Evolutionary conservation across 2,329 filamentous ascomycete genomes (phyloP).

Genomic region (Xylariaceae sp.): DNA sequence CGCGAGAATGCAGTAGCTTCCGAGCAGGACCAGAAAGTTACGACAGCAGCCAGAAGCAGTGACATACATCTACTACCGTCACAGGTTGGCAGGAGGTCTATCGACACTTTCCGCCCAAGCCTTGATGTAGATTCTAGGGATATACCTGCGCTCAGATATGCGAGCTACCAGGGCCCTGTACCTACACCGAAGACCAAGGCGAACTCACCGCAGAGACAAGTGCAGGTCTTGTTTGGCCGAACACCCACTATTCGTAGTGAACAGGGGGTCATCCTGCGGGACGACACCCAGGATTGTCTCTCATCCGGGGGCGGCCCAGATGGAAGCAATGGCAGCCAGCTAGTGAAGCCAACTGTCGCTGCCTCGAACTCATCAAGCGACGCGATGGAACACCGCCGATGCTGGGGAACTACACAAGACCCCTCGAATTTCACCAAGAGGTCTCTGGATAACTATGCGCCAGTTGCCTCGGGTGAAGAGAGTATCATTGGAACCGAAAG

Average conservation of each 20-base stretch:
- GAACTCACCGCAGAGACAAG: slow-evolving; percentile 18
- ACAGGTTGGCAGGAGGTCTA: slow-evolving; percentile 21
- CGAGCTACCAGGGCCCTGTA: slow-evolving; percentile 14
- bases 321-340: neutral
- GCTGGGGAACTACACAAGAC: too few species aligned
- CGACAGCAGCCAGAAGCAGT: slow-evolving; percentile 14
- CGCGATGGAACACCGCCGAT: too few species aligned
- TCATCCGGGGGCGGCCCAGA: neutral
- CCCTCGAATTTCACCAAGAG: too few species aligned
- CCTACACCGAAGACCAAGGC: slow-evolving; percentile 17
- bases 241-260: slow-evolving; percentile 25
- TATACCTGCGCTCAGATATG: slow-evolving; percentile 15
- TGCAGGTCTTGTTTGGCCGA: slow-evolving; percentile 19
- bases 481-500: too few species aligned
- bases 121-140: slow-evolving; percentile 21
- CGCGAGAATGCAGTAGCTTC: too few species aligned
- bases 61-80: slow-evolving; percentile 26
- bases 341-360: too few species aligned
- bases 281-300: slow-evolving; percentile 14
- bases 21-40: slow-evolving; percentile 5
- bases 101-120: slow-evolving; percentile 23
- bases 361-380: too few species aligned
- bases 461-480: too few species aligned
- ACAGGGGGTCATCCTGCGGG: slow-evolving; percentile 23
- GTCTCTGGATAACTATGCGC: too few species aligned